Base-by-base conservation (phyloP, 1,284 basidiomycete genomes). In the Leccinum pallidistipes region DNA sequence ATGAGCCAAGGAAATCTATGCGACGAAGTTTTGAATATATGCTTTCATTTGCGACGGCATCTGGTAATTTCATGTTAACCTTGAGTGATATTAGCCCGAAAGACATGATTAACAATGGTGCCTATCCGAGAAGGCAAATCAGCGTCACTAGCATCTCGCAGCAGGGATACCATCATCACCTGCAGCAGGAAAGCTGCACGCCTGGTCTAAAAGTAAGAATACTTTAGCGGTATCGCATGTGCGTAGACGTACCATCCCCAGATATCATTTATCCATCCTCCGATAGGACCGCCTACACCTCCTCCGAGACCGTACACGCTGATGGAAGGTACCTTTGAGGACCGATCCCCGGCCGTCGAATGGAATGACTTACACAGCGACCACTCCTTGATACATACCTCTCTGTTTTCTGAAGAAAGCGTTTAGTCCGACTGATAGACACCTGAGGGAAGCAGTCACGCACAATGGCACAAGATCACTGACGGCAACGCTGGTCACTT, bases 381-480 rank as follows among this genome's bases (percentile, higher is more conserved):
- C 3, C 3, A 49, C 21, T 59, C 94, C 94, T 77, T 96, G 94
- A 73, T 94, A 95, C 38, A 96, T 77, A 5, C 94, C 94, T 65
- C 94, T 84, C 64, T 92, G 87, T 70, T 91, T 90, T 68, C 92
- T 94, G 62, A 38, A 58, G 10, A 54, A 53, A 11, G 38, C 24
- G 9, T 45, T 21, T 34, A 31, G 59, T 21, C 3, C 27, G 12
- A 29, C 24, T 49, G 47, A 90, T 78, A 3, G 5, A 21, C 27
- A 59, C 24, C 36, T 31, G 54, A 56, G n/a, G 38, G 63, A 38
- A n/a, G 3, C 5, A 10, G 50, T 56, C 7, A 80, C 90, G 78
- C 68, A 94, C 86, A 96, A 74, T 38, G 92, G 91, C 59, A 96
- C 88, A 50, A 93, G 78, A 77, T 93, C 91, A 11, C 90, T 88